These are phyloP conservation scores for Eucalyptus virginea DNA, from an alignment of 345 rosid genomes.

Conservation along the genomic window DNA sequence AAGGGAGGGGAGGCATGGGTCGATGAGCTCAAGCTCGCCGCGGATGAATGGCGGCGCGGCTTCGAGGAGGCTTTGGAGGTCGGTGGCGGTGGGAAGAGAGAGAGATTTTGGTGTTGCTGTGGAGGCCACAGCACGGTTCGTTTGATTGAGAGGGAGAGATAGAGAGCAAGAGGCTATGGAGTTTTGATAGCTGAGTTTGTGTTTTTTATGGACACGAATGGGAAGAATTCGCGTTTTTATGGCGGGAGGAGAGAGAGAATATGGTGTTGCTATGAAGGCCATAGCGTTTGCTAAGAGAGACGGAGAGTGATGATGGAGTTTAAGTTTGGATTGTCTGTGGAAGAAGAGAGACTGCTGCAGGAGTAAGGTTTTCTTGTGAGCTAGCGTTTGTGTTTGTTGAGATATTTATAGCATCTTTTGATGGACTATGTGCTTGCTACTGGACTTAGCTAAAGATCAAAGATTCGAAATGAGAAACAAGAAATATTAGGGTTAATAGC, in stretches of 20 bases:
- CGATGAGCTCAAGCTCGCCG: constrained; percentile 56
- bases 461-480: not conserved
- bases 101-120: not conserved
- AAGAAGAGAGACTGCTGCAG: not conserved
- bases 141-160: not conserved
- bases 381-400: not conserved
- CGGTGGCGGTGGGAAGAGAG: not conserved
- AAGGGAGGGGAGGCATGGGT: constrained; percentile 47
- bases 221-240: not conserved
- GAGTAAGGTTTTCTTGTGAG: not conserved
- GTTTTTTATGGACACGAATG: not conserved
- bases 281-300: not conserved
- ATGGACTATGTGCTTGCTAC: not conserved
- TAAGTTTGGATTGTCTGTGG: not conserved
- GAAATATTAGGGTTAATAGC: too few relatives aligned
- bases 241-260: not conserved
- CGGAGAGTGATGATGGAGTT: not conserved
- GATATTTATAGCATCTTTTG: not conserved
- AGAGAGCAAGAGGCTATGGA: not conserved
- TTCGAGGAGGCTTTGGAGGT: constrained; percentile 23
- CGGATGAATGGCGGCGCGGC: constrained; percentile 5
- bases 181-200: not conserved
- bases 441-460: not conserved
- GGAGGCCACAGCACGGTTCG: not conserved
- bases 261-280: not conserved